These are phyloP conservation scores for Zygosaccharomyces gambellarensis DNA, from an alignment of 805 yeast genomes.

Conservation along the genomic window DNA sequence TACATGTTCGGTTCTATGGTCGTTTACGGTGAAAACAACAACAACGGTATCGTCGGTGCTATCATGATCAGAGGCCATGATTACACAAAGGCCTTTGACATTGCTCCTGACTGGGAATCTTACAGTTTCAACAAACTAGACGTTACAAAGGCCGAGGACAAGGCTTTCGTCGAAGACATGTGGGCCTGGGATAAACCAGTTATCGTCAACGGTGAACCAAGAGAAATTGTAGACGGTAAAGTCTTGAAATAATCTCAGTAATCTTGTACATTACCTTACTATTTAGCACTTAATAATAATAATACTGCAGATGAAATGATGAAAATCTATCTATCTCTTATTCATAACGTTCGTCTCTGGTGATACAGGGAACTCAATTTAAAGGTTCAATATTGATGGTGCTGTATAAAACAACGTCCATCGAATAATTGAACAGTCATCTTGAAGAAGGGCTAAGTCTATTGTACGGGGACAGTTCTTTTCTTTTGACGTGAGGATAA, in stretches of 20 bases:
- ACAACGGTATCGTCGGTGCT: conserved; percentile 95
- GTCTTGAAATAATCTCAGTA: conserved; percentile 58
- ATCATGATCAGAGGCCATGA: conserved; percentile 96
- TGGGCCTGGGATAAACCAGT: conserved; percentile 99
- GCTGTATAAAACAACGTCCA: neutral
- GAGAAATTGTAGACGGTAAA: conserved; percentile 95
- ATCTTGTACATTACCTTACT: neutral
- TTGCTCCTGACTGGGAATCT: conserved; percentile 99
- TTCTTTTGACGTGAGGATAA: conserved; percentile 23
- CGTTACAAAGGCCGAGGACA: conserved; percentile 67
- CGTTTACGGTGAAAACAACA: conserved; percentile 97
- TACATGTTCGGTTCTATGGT: conserved; percentile 90
- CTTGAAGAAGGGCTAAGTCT: neutral
- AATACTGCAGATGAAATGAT: neutral
- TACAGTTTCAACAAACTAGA: conserved; percentile 81
- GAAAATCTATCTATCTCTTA: neutral
- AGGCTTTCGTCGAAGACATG: conserved; percentile 78
- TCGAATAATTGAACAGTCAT: neutral
- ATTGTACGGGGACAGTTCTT: neutral
- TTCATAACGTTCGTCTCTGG: neutral
- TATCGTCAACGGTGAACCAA: conserved; percentile 66
- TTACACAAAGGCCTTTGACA: conserved; percentile 83
- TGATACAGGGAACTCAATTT: neutral
- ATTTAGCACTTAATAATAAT: neutral
- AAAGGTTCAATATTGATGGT: neutral